Percentiles rank a stretch among this genome's conserved stretches.
Conservation (phyloP, 2,329 filamentous ascomycete species). For the Stachybotrys echinatus region DNA sequence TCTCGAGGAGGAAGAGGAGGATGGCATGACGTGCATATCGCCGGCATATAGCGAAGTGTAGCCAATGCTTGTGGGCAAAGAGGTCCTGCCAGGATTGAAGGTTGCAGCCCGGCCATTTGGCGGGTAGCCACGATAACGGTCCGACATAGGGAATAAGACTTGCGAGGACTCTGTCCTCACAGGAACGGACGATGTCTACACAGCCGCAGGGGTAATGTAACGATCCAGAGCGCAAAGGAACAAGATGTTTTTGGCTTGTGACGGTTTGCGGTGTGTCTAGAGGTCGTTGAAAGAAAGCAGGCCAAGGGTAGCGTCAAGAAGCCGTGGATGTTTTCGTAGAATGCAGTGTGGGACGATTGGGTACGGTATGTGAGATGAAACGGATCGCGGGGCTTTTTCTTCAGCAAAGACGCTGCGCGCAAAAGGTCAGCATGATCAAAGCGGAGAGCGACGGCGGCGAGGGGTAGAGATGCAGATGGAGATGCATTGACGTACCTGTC, state of each 20-base stretch:
- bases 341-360: conserved; percentile 2
- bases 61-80: conserved; percentile 45
- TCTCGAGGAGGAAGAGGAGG: conserved; percentile 26
- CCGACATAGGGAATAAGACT: conserved; percentile 35
- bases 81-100: conserved; percentile 46
- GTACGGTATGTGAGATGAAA: conserved; percentile 4
- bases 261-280: neutral
- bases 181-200: neutral
- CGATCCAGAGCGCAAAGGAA: neutral
- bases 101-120: conserved; percentile 38
- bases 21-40: conserved; percentile 50
- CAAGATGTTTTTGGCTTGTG: neutral
- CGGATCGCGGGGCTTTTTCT: neutral
- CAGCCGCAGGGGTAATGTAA: neutral
- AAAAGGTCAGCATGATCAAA: neutral
- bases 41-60: conserved; percentile 46
- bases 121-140: conserved; percentile 37
- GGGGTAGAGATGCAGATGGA: neutral
- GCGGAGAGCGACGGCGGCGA: neutral
- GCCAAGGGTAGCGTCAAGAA: neutral
- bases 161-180: neutral
- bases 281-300: neutral
- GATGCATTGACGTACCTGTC: neutral
- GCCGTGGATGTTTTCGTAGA: neutral
- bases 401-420: neutral